A percentile compares a stretch with the other conserved stretches of the same genome.
Evolutionary conservation across 2,329 filamentous ascomycete genomes (phyloP).

Genomic region (Stylonectria norvegica): DNA sequence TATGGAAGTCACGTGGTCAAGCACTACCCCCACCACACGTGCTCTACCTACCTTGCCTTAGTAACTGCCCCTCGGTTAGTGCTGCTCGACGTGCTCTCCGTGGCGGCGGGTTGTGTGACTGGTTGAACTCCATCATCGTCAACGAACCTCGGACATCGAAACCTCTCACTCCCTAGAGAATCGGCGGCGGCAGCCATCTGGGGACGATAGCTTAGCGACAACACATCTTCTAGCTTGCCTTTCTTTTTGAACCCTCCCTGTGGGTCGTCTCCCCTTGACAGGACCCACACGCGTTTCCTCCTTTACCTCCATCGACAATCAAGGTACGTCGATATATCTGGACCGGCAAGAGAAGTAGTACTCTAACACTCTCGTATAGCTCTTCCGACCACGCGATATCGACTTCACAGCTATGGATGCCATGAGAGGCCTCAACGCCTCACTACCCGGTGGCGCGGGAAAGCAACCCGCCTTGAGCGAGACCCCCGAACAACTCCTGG

Average conservation of each 20-base stretch:
- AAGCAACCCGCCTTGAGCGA: conserved; percentile 33
- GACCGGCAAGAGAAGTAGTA: no score
- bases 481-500: conserved; percentile 66
- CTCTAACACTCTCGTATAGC: no score
- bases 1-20: conserved; percentile 17
- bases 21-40: conserved; percentile 18
- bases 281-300: no score
- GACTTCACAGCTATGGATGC: conserved; percentile 29
- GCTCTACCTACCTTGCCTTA: no score
- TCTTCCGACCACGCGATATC: no score
- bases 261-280: no score
- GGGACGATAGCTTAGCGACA: conserved; percentile 3
- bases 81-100: conserved; percentile 25
- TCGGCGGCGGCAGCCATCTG: conserved; percentile 4
- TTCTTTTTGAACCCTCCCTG: neutral
- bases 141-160: conserved; percentile 6
- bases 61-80: conserved; percentile 32
- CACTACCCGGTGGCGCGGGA: conserved; percentile 22
- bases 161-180: no score
- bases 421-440: conserved; percentile 29
- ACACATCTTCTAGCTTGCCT: neutral
- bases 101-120: conserved; percentile 11
- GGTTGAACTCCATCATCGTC: conserved; percentile 8
- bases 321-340: no score
- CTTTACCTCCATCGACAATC: no score